phyloP scores from a whole-genome alignment of 139 green algal species.

The Micromonas pusilla region DNA sequence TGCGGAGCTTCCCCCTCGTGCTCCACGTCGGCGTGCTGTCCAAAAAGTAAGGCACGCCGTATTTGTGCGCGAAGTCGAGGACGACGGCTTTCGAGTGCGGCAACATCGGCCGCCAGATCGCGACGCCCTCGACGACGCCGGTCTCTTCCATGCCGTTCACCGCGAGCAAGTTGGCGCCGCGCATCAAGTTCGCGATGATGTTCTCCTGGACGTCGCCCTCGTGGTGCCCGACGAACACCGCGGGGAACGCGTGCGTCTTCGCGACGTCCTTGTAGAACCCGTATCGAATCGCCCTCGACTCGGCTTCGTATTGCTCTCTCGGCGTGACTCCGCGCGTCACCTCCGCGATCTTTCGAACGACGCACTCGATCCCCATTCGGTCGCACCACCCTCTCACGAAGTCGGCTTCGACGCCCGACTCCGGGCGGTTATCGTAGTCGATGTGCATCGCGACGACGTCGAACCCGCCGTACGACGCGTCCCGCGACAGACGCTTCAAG shows the following conservation, averaged over 20 bases:
- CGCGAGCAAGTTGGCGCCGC: slow-evolving; percentile 9
- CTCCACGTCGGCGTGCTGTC: slow-evolving; percentile 29
- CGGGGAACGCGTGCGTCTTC: slow-evolving; percentile 1
- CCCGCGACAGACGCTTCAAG: not conserved
- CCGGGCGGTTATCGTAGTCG: slow-evolving; percentile 12
- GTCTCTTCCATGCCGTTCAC: slow-evolving; percentile 19
- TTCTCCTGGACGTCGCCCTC: slow-evolving; percentile 22
- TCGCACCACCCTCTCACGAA: slow-evolving; percentile 7
- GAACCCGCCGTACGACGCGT: not conserved
- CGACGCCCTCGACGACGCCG: slow-evolving; percentile 16
- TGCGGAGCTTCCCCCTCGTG: slow-evolving; percentile 22
- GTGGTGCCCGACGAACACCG: slow-evolving; percentile 14
- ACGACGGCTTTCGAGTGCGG: slow-evolving; percentile 1
- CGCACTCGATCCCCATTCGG: not conserved
- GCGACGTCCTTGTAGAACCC: slow-evolving; percentile 11
- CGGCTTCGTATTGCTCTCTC: slow-evolving; percentile 11
- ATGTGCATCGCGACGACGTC: slow-evolving; percentile 5
- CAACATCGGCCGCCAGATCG: slow-evolving; percentile 23
- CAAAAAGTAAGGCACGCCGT: slow-evolving; percentile 26
- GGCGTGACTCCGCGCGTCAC: slow-evolving; percentile 10
- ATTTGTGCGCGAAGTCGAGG: slow-evolving; percentile 27
- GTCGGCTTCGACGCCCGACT: not conserved
- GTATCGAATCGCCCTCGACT: slow-evolving; percentile 16
- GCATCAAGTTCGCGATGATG: slow-evolving; percentile 22
- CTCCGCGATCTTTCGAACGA: not conserved